Evolutionary conservation across 2,329 filamentous ascomycete species (phyloP).

Genomic region (Verticillium nonalfalfae): DNA sequence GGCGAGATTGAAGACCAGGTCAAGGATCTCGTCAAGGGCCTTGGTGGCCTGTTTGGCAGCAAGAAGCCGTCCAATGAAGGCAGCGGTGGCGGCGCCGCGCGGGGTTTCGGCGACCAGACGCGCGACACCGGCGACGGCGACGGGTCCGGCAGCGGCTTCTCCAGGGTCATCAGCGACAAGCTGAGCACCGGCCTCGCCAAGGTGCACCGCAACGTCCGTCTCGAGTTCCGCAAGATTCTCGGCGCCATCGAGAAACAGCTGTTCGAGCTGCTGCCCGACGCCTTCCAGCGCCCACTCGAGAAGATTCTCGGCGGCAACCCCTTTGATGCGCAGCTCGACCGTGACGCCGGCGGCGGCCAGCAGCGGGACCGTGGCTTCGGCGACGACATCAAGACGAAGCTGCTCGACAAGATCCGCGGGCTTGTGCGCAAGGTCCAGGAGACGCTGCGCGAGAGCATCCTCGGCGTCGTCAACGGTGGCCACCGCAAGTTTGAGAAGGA

Average conservation of each 20-base stretch:
- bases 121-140: conserved; percentile 13
- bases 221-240: conserved; percentile 37
- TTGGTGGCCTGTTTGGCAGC: conserved; percentile 32
- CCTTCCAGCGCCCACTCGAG: conserved; percentile 35
- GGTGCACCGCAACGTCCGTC: conserved; percentile 36
- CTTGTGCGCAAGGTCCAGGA: conserved; percentile 38
- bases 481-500: conserved; percentile 39
- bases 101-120: conserved; percentile 21
- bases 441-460: conserved; percentile 34
- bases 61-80: conserved; percentile 27
- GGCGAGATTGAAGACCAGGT: conserved; percentile 37
- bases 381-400: conserved; percentile 35
- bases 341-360: conserved; percentile 18
- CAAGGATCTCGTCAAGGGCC: conserved; percentile 35
- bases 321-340: conserved; percentile 35
- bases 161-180: conserved; percentile 38
- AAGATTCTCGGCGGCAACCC: conserved; percentile 40
- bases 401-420: conserved; percentile 35
- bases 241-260: conserved; percentile 37
- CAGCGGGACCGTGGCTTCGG: conserved; percentile 29
- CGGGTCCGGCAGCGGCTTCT: conserved; percentile 27
- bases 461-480: conserved; percentile 37
- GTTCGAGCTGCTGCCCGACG: conserved; percentile 35
- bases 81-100: conserved; percentile 20
- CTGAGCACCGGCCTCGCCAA: conserved; percentile 34